Conservation (phyloP, 2,329 filamentous ascomycete species). For the Aspergillus candidus region DNA sequence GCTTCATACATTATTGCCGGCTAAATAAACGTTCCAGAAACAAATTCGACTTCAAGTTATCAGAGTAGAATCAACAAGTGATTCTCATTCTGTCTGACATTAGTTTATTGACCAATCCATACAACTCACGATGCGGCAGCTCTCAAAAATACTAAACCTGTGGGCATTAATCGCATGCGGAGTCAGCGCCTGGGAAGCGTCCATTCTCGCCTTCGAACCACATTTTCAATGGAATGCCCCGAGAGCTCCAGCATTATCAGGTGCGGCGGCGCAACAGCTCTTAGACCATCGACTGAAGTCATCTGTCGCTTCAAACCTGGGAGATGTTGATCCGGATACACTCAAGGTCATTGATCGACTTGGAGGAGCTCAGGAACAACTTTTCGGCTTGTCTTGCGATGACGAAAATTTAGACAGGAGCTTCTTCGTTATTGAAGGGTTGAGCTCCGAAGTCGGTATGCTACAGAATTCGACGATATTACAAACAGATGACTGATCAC, state of each 20-base stretch:
- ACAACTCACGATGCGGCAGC: conserved; percentile 20
- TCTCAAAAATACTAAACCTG: conserved; percentile 23
- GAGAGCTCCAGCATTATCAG: conserved; percentile 12
- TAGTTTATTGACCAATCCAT: neutral
- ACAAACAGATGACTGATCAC: conserved; percentile 33
- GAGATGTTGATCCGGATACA: conserved; percentile 42
- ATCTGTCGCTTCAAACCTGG: conserved; percentile 42
- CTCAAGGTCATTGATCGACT: conserved; percentile 56
- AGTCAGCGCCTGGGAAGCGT: conserved; percentile 26
- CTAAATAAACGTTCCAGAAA: too few species aligned
- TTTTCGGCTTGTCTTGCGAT: conserved; percentile 43
- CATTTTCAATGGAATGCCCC: neutral
- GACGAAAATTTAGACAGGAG: conserved; percentile 21
- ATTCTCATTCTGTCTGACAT: neutral
- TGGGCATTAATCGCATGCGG: conserved; percentile 20
- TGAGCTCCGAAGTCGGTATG: conserved; percentile 56
- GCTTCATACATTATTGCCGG: too few species aligned
- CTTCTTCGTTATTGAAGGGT: conserved; percentile 47
- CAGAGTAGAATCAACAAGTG: neutral
- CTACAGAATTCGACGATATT: conserved; percentile 10
- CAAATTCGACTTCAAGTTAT: too few species aligned
- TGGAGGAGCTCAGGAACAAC: conserved; percentile 46
- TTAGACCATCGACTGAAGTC: conserved; percentile 45
- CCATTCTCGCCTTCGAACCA: conserved; percentile 29
- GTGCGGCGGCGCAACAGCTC: conserved; percentile 33